Percentiles rank a stretch among this genome's conserved stretches.
Conservation (phyloP, 768 basidiomycete genomes). For the Termitomyces sp. region DNA sequence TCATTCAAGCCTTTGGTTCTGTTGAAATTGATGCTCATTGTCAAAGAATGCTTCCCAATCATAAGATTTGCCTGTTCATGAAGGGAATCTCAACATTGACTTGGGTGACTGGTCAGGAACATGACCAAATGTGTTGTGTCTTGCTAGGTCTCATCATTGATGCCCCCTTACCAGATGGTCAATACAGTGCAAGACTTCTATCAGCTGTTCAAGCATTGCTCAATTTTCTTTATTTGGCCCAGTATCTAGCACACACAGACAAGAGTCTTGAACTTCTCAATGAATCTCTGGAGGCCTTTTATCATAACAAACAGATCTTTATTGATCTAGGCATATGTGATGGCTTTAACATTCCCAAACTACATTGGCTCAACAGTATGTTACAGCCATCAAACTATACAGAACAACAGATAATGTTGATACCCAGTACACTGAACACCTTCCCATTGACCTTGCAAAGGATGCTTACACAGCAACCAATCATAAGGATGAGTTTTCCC, state of each 20-base stretch:
- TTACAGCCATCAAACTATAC: neutral
- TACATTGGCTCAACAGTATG: neutral
- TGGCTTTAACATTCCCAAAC: neutral
- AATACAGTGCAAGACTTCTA: neutral
- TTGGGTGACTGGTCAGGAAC: neutral
- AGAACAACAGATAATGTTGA: neutral
- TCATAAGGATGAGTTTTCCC: neutral
- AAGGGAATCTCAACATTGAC: neutral
- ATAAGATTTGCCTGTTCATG: neutral
- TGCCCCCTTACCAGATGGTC: neutral
- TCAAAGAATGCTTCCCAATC: neutral
- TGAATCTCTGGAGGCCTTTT: neutral
- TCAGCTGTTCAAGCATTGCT: neutral
- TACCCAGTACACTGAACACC: neutral
- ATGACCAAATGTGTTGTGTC: neutral
- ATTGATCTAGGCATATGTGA: neutral
- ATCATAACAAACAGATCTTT: neutral
- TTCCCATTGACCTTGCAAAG: neutral
- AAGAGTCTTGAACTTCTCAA: neutral
- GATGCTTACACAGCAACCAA: neutral
- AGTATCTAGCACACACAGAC: neutral
- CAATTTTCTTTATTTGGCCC: neutral
- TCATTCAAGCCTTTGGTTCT: neutral
- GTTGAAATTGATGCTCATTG: neutral
- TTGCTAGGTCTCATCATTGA: neutral